Percentiles rank a stretch among this genome's conserved stretches.
Evolutionary conservation across 108 stramenopile species (phyloP).

Genomic region (Skeletonema menzelii): DNA sequence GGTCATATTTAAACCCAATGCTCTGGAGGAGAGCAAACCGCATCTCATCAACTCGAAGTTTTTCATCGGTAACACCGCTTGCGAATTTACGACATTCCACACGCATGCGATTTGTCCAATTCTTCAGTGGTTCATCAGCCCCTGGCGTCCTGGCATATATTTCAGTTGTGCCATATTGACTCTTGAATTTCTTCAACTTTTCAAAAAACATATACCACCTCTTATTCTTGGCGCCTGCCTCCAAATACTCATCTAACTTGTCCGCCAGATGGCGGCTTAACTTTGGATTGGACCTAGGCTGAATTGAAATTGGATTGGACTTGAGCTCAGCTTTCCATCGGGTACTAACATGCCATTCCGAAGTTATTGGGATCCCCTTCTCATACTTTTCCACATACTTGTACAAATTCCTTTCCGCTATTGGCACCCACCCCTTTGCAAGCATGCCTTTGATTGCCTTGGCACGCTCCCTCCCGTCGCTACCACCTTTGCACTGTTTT

Average conservation of each 20-base stretch:
- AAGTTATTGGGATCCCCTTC: not conserved
- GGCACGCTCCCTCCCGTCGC: conserved; percentile 1
- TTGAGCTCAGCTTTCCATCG: not conserved
- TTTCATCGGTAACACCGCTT: not conserved
- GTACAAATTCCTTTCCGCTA: conserved; percentile 4
- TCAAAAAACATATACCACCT: not conserved
- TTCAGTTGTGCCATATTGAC: not conserved
- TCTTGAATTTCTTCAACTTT: conserved; percentile 11
- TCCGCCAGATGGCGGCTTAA: not conserved
- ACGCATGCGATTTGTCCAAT: not conserved
- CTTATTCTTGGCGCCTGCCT: not conserved
- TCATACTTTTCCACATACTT: conserved; percentile 3
- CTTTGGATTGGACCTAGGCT: not conserved
- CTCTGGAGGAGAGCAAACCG: not conserved
- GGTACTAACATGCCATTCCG: not conserved
- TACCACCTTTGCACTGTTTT: not conserved
- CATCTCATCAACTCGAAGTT: not conserved
- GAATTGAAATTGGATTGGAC: not conserved
- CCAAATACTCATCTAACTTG: not conserved
- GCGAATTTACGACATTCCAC: not conserved
- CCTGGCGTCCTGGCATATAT: not conserved
- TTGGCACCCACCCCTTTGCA: not conserved
- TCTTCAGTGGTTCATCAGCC: not conserved
- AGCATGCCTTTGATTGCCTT: not conserved
- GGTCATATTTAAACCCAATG: not conserved